Evolutionary conservation across 1,139 yeast genomes (phyloP).

Genomic region (Kodamaea alishanica): DNA sequence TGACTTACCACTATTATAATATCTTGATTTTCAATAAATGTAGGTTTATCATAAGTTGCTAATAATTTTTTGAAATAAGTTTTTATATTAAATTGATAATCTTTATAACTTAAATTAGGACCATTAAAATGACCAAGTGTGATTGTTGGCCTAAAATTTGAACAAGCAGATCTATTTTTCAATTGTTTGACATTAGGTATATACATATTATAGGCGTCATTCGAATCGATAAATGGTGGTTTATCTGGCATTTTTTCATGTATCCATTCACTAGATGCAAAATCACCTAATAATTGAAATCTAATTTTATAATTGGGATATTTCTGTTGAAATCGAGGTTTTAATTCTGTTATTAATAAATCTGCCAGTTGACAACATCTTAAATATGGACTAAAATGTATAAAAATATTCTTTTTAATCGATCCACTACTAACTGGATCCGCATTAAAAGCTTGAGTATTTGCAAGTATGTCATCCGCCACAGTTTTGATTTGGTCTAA

Average conservation of each 20-base stretch:
- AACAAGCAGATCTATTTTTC: constrained; percentile 33
- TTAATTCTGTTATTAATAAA: constrained; percentile 31
- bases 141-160: constrained; percentile 46
- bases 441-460: constrained; percentile 25
- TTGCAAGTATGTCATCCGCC: constrained; percentile 27
- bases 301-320: constrained; percentile 35
- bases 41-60: constrained; percentile 45
- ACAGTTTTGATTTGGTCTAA: constrained; percentile 27
- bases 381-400: constrained; percentile 45
- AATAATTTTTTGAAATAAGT: constrained; percentile 41
- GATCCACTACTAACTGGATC: constrained; percentile 10
- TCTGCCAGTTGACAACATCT: constrained; percentile 48
- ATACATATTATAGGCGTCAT: constrained; percentile 48
- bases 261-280: constrained; percentile 48
- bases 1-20: constrained; percentile 41
- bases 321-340: constrained; percentile 19
- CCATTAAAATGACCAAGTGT: constrained; percentile 48
- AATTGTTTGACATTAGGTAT: constrained; percentile 42
- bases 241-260: constrained; percentile 44
- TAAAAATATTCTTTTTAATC: constrained; percentile 34
- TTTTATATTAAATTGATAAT: constrained; percentile 41
- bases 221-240: constrained; percentile 44
- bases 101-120: constrained; percentile 39
- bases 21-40: constrained; percentile 32
- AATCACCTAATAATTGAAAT: constrained; percentile 44